Evolutionary conservation across 768 basidiomycete genomes (phyloP).

Genomic region (Podaxis sp.): DNA sequence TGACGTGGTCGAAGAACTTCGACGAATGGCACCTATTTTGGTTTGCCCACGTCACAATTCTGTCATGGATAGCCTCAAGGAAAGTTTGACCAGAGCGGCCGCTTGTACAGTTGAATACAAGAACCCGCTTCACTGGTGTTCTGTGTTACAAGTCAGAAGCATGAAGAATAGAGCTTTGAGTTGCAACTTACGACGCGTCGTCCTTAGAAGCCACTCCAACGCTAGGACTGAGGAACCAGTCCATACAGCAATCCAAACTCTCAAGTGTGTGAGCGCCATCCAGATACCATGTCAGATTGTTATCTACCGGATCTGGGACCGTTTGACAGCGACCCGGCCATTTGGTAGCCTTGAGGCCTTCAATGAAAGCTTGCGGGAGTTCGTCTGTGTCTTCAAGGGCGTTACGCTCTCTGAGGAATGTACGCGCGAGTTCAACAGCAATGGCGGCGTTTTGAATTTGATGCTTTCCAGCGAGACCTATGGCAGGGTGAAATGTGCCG

Average conservation of each 20-base stretch:
- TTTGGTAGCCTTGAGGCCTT: constrained; percentile 64
- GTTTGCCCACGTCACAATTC: constrained; percentile 43
- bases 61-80: constrained; percentile 57
- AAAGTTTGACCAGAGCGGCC: constrained; percentile 82
- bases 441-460: constrained; percentile 88
- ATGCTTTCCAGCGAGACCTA: constrained; percentile 84
- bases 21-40: constrained; percentile 35
- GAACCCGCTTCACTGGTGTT: constrained; percentile 45
- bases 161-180: constrained; percentile 2
- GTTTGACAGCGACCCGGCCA: constrained; percentile 98
- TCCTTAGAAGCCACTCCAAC: constrained; percentile 41
- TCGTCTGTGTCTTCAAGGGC: constrained; percentile 24
- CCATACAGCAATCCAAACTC: constrained; percentile 80
- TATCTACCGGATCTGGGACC: constrained; percentile 57
- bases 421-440: constrained; percentile 70
- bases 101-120: constrained; percentile 95
- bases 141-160: constrained; percentile 11
- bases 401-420: constrained; percentile 51
- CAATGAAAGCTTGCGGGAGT: constrained; percentile 54
- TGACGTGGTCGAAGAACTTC: constrained; percentile 76
- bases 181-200: constrained; percentile 3
- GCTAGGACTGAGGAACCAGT: constrained; percentile 80
- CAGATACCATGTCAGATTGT: constrained; percentile 76
- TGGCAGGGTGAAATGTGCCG: constrained; percentile 2
- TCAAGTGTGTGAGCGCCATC: constrained; percentile 97